These are phyloP conservation scores for Cercospora sp. DNA, from an alignment of 2,329 filamentous ascomycete species.

Conservation along the genomic window DNA sequence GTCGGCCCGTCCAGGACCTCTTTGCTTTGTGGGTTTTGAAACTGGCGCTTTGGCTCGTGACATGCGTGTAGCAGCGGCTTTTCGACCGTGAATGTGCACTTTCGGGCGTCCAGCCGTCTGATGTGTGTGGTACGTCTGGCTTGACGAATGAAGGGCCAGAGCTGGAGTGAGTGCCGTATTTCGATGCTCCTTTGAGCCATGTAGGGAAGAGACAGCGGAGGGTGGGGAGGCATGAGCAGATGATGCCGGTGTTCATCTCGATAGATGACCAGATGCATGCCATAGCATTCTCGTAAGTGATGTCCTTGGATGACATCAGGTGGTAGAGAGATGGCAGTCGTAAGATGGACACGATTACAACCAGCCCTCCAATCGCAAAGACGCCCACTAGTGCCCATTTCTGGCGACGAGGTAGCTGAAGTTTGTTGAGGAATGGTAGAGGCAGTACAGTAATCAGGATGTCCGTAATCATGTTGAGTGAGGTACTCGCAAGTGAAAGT, in stretches of 20 bases:
- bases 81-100: not conserved
- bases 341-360: slow-evolving; percentile 37
- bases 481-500: slow-evolving; percentile 37
- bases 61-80: slow-evolving; percentile 3
- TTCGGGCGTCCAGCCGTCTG: not conserved
- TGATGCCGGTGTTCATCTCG: slow-evolving; percentile 40
- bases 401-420: slow-evolving; percentile 36
- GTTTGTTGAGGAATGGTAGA: slow-evolving; percentile 36
- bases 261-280: slow-evolving; percentile 38
- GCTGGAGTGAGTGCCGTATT: not conserved
- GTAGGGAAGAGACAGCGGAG: slow-evolving; percentile 40
- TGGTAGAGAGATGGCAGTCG: slow-evolving; percentile 33
- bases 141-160: not conserved
- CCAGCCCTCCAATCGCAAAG: slow-evolving; percentile 38
- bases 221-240: slow-evolving; percentile 42
- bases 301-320: slow-evolving; percentile 30
- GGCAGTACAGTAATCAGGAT: slow-evolving; percentile 39
- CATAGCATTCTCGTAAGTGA: slow-evolving; percentile 35
- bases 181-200: slow-evolving; percentile 27
- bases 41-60: not conserved
- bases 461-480: slow-evolving; percentile 41
- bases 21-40: not conserved
- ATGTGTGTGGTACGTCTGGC: not conserved
- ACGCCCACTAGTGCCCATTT: slow-evolving; percentile 38
- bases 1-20: not conserved